Evolutionary conservation across 257 asterid genomes (phyloP), one percentile per base, ranked within the genome.

Genomic region (Solanum neorickii): DNA sequence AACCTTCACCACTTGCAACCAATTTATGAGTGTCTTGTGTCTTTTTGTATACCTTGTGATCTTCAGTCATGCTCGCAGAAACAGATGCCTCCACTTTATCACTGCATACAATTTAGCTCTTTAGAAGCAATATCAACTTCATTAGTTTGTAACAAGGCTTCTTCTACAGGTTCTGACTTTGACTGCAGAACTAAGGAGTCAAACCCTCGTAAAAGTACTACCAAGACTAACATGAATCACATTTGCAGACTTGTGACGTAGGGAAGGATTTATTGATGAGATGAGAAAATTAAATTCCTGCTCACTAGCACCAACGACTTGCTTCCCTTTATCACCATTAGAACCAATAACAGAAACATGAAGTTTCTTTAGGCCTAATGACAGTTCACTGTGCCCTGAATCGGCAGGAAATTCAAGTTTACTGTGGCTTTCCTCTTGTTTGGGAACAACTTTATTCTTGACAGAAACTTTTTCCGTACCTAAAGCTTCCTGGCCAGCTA

Each of bases 401-500:
- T 87, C 87, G 9, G 74, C 86, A 14, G 92, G 90, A 52, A 88
- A 89, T 74, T 88, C 82, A 85, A 86, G 86, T 33, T 60, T 89
- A 89, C 70, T 18, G 20, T 86, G 82, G 66, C 87, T 89, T 86
- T 88, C 93, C 44, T 83, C 89, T 86, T 84, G 90, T 59, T 82
- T 91, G 88, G 76, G 70, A 80, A 77, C 88, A 69, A 86, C 90
- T 89, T 90, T 94, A 89, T 66, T 89, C 91, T 92, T 91, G 77
- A 89, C 91, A 88, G 25, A 77, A 75, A 82, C 78, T 46, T 21
- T 8, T 80, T 75, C 49, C 42, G 72, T 87, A 49, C 88, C 89
- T 8, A 46, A 77, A 89, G 70, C 90, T 52, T 69, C 89, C 49
- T 88, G 39, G 31, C 70, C 87, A 9, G 87, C 83, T 86, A 86